A percentile compares a stretch with the other conserved stretches of the same genome.
Conservation (phyloP, 495 filamentous ascomycete genomes). For the Tetracladium setigerum region DNA sequence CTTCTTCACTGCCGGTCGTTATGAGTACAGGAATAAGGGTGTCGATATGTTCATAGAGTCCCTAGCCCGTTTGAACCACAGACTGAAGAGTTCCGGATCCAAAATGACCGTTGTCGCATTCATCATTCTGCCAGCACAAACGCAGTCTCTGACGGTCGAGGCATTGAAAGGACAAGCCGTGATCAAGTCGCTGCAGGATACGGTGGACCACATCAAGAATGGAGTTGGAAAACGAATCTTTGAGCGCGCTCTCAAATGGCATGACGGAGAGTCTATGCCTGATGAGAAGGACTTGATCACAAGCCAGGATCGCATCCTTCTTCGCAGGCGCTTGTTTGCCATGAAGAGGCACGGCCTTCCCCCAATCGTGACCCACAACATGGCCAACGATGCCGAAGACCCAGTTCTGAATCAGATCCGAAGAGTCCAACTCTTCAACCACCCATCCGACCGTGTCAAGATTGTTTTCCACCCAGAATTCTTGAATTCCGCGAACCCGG, state of each 20-base stretch:
- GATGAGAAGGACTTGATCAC: slow-evolving; percentile 94
- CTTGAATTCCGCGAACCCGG: slow-evolving; percentile 88
- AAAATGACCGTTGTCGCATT: slow-evolving; percentile 97
- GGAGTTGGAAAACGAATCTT: slow-evolving; percentile 91
- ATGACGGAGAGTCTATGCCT: slow-evolving; percentile 83
- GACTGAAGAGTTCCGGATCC: slow-evolving; percentile 74
- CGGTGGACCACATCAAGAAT: slow-evolving; percentile 80
- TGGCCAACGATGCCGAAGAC: slow-evolving; percentile 89
- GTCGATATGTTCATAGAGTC: slow-evolving; percentile 99
- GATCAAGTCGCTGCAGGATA: slow-evolving; percentile 91
- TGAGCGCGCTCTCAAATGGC: slow-evolving; percentile 87
- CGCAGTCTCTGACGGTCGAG: slow-evolving; percentile 92
- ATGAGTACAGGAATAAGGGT: slow-evolving; percentile 97
- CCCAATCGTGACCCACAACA: slow-evolving; percentile 99
- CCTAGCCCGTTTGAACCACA: slow-evolving; percentile 87
- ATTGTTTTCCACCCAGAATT: slow-evolving; percentile 98
- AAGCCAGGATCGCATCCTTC: slow-evolving; percentile 84
- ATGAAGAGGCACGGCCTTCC: slow-evolving; percentile 89
- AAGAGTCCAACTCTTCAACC: slow-evolving; percentile 93
- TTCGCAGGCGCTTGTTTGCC: slow-evolving; percentile 85
- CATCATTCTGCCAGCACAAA: slow-evolving; percentile 98
- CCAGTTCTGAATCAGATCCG: slow-evolving; percentile 95
- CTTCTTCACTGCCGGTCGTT: slow-evolving; percentile 92
- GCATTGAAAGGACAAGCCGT: slow-evolving; percentile 94
- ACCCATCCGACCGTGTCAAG: slow-evolving; percentile 91